Evolutionary conservation across 176 grass and related monocot genomes (phyloP).

Genomic region (Lolium rigidum): DNA sequence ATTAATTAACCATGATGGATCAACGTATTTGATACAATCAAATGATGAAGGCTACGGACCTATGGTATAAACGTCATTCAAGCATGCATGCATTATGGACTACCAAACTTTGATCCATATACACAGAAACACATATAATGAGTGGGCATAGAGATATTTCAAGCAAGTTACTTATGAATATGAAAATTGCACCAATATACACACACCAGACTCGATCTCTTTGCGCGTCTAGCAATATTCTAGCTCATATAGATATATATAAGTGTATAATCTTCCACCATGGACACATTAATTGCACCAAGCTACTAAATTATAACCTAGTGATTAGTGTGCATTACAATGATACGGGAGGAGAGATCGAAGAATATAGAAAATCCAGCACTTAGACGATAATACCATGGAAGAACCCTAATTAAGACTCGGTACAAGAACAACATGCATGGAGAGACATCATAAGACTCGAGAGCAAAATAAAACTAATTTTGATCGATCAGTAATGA

Average conservation of each 20-base stretch:
- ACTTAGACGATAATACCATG: neutral
- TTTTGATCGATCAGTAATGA: slow-evolving; percentile 8
- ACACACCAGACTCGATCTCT: neutral
- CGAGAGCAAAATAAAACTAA: slow-evolving; percentile 30
- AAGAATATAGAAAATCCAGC: slow-evolving; percentile 49
- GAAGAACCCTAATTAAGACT: slow-evolving; percentile 27
- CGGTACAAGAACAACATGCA: slow-evolving; percentile 31
- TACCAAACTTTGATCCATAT: neutral
- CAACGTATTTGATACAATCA: neutral
- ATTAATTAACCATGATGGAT: slow-evolving; percentile 20
- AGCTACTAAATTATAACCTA: slow-evolving; percentile 33
- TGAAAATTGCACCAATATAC: slow-evolving; percentile 27
- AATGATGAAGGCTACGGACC: neutral
- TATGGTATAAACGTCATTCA: neutral
- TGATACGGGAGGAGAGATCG: slow-evolving; percentile 11
- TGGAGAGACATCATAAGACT: slow-evolving; percentile 33
- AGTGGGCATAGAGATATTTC: neutral
- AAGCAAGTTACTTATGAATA: neutral
- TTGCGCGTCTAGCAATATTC: neutral
- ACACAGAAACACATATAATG: neutral
- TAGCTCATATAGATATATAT: slow-evolving; percentile 18
- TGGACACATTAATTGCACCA: slow-evolving; percentile 40
- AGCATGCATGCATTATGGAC: slow-evolving; percentile 9
- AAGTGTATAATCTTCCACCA: slow-evolving; percentile 32
- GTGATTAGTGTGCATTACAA: slow-evolving; percentile 42